phyloP scores from a whole-genome alignment of 2,329 filamentous ascomycete genomes.

The Aspergillus ochraceoroseus region DNA sequence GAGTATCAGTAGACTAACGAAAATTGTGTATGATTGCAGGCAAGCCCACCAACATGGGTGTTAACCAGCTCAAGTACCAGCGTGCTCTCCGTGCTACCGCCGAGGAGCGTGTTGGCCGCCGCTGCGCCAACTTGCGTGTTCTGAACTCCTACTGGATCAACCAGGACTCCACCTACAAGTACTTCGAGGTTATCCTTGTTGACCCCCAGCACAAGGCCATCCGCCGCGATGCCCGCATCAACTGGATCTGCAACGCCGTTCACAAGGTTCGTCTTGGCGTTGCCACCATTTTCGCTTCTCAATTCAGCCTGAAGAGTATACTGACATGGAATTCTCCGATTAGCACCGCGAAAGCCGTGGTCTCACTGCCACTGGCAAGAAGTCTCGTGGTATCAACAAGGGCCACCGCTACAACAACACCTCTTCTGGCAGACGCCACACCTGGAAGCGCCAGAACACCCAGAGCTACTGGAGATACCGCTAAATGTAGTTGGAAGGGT shows the following conservation, averaged over 20 bases:
- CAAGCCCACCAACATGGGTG: constrained; percentile 99
- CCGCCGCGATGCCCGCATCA: constrained; percentile 97
- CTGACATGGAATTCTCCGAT: constrained; percentile 23
- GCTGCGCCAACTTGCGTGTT: constrained; percentile 97
- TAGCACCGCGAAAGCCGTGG: constrained; percentile 95
- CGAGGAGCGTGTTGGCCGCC: constrained; percentile 99
- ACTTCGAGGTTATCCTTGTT: constrained; percentile 99
- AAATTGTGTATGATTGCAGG: constrained; percentile 52
- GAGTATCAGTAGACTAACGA: constrained; percentile 18
- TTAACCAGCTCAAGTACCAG: constrained; percentile 99
- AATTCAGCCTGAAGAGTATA: background rate
- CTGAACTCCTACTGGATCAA: constrained; percentile 99
- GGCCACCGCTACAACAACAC: constrained; percentile 99
- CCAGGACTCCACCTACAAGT: constrained; percentile 99
- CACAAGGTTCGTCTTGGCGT: constrained; percentile 63
- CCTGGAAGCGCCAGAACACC: constrained; percentile 99
- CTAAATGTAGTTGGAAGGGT: constrained; percentile 46
- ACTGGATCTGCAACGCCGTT: constrained; percentile 99
- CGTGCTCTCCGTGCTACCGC: constrained; percentile 95
- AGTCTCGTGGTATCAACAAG: constrained; percentile 98
- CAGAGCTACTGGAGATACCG: constrained; percentile 98
- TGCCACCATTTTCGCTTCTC: background rate
- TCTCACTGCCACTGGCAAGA: constrained; percentile 98
- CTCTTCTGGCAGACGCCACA: constrained; percentile 94
- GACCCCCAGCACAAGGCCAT: constrained; percentile 99